Percentiles rank a stretch among this genome's conserved stretches.
phyloP scores from a whole-genome alignment of 176 grass and related monocot genomes.

The Aegilops bicornis region DNA sequence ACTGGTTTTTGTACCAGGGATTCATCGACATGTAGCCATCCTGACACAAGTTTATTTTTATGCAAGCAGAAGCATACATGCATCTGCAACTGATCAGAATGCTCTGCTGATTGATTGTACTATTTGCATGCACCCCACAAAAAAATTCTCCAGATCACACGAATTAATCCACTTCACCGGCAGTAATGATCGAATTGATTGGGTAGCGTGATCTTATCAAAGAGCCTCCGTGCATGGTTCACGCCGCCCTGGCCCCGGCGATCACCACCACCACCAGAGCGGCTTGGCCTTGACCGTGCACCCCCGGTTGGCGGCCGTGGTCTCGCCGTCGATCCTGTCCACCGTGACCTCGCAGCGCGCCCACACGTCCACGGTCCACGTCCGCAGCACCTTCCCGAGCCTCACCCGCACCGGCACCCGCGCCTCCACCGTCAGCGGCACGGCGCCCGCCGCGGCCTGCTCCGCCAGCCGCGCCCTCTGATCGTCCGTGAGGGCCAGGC shows the following conservation, averaged over 20 bases:
- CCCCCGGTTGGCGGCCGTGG: neutral
- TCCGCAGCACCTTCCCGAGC: slow-evolving; percentile 49
- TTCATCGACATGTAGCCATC: neutral
- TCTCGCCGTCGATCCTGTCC: slow-evolving; percentile 40
- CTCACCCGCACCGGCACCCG: slow-evolving; percentile 47
- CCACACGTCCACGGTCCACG: slow-evolving; percentile 70
- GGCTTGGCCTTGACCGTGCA: slow-evolving; percentile 50
- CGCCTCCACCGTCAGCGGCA: slow-evolving; percentile 49
- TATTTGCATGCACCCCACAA: neutral
- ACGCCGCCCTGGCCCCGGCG: neutral
- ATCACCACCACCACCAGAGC: slow-evolving; percentile 55
- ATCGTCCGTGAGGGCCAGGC: slow-evolving; percentile 26
- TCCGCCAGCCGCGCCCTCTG: neutral
- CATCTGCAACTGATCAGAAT: neutral
- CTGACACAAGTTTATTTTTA: neutral
- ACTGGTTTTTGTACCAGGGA: no score
- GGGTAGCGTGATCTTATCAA: neutral
- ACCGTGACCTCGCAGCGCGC: slow-evolving; percentile 66
- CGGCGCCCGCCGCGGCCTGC: slow-evolving; percentile 31
- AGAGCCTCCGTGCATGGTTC: neutral
- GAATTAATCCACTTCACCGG: neutral
- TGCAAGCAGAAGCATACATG: neutral
- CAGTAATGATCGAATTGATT: neutral
- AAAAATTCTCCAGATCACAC: neutral
- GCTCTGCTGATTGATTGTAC: neutral